Evolutionary conservation across 202 grass and related monocot species (phyloP), one percentile per base, ranked within the genome.

Genomic region (Zizania palustris): DNA sequence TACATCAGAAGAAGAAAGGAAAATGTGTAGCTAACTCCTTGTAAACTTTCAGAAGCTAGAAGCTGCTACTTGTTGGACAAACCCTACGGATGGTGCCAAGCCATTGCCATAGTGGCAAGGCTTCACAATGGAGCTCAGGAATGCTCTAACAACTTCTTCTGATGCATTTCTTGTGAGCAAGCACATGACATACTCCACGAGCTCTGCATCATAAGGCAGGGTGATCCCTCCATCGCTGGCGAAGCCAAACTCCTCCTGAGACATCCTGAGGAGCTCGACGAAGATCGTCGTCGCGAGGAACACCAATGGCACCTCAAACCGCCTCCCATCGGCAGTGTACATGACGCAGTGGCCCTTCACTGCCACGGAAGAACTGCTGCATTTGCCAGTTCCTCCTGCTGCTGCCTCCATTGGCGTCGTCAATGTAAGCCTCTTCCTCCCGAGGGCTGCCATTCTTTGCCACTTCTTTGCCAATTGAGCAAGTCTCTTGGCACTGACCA

Each of bases 381-480:
- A 19, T 10, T 22, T 7, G 1, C 60, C 18, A 11, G 3, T 43
- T 66, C 9, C 43, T 71, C 42, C 45, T 66, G 6, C 43, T 71
- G 41, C 65, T 4, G n/a, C 37, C n/a, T n/a, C n/a, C 85, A 91
- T 91, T 43, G 49, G 40, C 4, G 67, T 21, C 38, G 38, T 66
- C 20, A 18, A 45, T 6, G 1, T 21, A 12, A 82, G 12, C 60
- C 48, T 69, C 49, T 54, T 86, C 35, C 78, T 82, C 39, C 84
- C 53, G 8, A 79, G 37, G 22, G 54, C 45, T 6, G 69, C 45
- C 58, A 76, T 58, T 39, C 49, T 82, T 56, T 82, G 87, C 87
- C 77, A 89, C 57, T 82, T 89, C 73, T 74, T 90, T 66, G 67
- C 73, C 69, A 86, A 75, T 16, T 90, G 60, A 78, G 66, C 36